phyloP scores from a whole-genome alignment of 176 grass and related monocot genomes.

The Lolium rigidum region DNA sequence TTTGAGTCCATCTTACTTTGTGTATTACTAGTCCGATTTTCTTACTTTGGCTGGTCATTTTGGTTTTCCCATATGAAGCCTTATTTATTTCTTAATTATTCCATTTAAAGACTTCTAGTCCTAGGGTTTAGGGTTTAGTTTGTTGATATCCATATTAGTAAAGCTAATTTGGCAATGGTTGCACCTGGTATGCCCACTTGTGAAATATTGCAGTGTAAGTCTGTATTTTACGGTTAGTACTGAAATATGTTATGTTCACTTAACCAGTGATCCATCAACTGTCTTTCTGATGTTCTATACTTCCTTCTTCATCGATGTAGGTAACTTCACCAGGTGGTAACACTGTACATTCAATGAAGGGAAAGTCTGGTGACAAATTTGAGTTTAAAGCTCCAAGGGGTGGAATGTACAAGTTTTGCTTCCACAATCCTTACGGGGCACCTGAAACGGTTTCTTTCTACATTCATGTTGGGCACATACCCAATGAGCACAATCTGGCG shows the following conservation, averaged over 20 bases:
- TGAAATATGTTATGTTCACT: neutral
- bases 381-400: constrained; percentile 91
- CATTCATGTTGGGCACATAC: constrained; percentile 98
- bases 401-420: constrained; percentile 99
- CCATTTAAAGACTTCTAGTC: too few species aligned
- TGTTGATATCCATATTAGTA: neutral
- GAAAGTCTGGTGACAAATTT: constrained; percentile 97
- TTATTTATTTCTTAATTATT: too few species aligned
- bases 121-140: neutral
- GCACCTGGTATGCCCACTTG: neutral
- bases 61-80: neutral
- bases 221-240: constrained; percentile 11
- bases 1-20: constrained; percentile 11
- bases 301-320: constrained; percentile 44
- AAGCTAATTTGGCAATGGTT: neutral
- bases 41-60: neutral
- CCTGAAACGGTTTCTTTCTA: constrained; percentile 99
- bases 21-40: neutral
- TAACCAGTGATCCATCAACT: neutral
- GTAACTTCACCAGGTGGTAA: constrained; percentile 85
- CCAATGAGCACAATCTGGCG: constrained; percentile 90
- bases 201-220: constrained; percentile 1
- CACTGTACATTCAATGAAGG: constrained; percentile 72
- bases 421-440: constrained; percentile 88
- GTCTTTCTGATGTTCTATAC: constrained; percentile 10